Percentiles rank a stretch among this genome's conserved stretches.
phyloP scores from a whole-genome alignment of 345 rosid genomes.

The Theobroma cacao region DNA sequence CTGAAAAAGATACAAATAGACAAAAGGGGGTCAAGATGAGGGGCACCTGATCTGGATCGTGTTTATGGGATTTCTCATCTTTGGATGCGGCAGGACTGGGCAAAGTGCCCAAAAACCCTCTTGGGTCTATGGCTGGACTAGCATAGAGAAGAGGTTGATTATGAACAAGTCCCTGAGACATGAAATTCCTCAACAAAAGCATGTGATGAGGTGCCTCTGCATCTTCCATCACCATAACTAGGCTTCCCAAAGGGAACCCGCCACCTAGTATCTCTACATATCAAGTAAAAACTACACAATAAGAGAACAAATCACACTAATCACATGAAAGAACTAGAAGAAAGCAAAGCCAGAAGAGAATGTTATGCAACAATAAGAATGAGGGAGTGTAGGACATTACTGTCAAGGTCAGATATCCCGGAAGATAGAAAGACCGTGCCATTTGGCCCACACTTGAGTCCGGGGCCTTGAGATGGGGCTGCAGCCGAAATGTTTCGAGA shows the following conservation, averaged over 20 bases:
- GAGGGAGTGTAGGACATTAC: conserved; percentile 33
- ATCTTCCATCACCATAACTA: conserved; percentile 96
- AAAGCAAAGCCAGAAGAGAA: background rate
- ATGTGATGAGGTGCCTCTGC: conserved; percentile 98
- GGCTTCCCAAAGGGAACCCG: conserved; percentile 78
- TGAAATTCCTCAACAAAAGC: conserved; percentile 87
- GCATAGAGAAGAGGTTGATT: conserved; percentile 79
- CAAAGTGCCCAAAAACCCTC: conserved; percentile 84
- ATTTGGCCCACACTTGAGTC: conserved; percentile 81
- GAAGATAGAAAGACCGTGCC: conserved; percentile 70
- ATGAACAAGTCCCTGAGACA: conserved; percentile 95
- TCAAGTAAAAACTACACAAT: background rate
- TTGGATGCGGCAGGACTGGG: conserved; percentile 64
- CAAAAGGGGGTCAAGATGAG: background rate
- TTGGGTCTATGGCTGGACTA: conserved; percentile 77
- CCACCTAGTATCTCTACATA: conserved; percentile 76
- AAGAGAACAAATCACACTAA: conserved; percentile 15
- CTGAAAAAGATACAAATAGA: background rate
- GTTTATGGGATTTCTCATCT: conserved; percentile 50
- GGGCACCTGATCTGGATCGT: conserved; percentile 51
- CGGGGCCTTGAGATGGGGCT: conserved; percentile 48
- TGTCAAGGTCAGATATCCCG: conserved; percentile 89
- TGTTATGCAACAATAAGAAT: background rate
- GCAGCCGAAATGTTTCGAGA: conserved; percentile 56
- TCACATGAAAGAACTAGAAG: background rate